Base-by-base conservation (phyloP, 352 stramenopile genomes). In the Phytophthora gonapodyides region DNA sequence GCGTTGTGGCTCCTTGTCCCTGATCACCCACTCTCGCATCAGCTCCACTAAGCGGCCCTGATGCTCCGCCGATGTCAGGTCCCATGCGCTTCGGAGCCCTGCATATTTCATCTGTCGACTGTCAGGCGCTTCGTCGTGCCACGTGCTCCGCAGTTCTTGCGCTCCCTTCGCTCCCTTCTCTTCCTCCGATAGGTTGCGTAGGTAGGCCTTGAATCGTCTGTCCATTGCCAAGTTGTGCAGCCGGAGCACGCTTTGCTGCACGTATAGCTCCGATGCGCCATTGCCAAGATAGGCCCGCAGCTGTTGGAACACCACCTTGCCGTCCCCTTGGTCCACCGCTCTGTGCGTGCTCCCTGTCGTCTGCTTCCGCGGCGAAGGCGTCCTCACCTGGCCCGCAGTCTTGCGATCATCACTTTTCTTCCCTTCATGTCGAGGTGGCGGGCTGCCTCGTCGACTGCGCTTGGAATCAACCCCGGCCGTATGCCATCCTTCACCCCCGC, bases 301-400 rank as follows among this genome's bases (percentile, higher is more conserved):
- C 12, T 50, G 43, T 15, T 5, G 3, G 21, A 50, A 38, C 3
- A 36, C 24, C 3, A 37, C 43, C 24, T 21, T 16, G 35, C 43
- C 43, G 12, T 37, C 43, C 21, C 41, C 41, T 47, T 34, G 41
- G n/a, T 47, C 41, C 4, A n/a, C n/a, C n/a, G n/a, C n/a, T n/a
- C n/a, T n/a, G n/a, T n/a, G n/a, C n/a, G n/a, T n/a, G n/a, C n/a
- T n/a, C n/a, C n/a, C n/a, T n/a, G n/a, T n/a, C n/a, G n/a, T n/a
- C n/a, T n/a, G n/a, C n/a, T n/a, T n/a, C n/a, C n/a, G n/a, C n/a
- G n/a, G n/a, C n/a, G n/a, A n/a, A n/a, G n/a, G n/a, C n/a, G n/a
- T n/a, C n/a, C n/a, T n/a, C n/a, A n/a, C n/a, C n/a, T n/a, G n/a
- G n/a, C n/a, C n/a, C n/a, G n/a, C n/a, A n/a, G n/a, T n/a, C n/a